Conservation (phyloP, 371 early-diverging fungal species). For the Sporodiniella umbellata region DNA sequence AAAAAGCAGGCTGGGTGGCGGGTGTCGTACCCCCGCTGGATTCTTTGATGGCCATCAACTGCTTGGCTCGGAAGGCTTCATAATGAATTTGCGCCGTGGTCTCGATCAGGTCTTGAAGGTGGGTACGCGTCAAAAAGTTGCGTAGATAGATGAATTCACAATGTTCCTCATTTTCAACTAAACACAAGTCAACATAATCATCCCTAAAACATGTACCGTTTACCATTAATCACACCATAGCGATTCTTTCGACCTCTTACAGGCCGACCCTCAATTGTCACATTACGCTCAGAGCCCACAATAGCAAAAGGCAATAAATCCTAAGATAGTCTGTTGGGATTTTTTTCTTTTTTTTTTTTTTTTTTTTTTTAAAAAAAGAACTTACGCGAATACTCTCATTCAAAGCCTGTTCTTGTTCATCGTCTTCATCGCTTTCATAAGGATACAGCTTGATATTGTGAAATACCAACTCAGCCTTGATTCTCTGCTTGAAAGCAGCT, state of each 20-base stretch:
- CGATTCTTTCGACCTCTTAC: constrained; percentile 69
- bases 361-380: not conserved
- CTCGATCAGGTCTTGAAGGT: constrained; percentile 84
- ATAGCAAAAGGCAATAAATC: constrained; percentile 83
- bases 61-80: constrained; percentile 89
- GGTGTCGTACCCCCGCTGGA: constrained; percentile 25
- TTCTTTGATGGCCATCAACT: constrained; percentile 82
- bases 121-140: constrained; percentile 83
- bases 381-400: constrained; percentile 67
- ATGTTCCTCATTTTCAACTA: constrained; percentile 72
- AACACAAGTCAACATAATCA: not conserved
- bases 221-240: constrained; percentile 60
- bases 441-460: constrained; percentile 91
- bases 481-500: constrained; percentile 67
- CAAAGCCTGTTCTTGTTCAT: constrained; percentile 71
- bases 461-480: constrained; percentile 89
- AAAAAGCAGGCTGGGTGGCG: constrained; percentile 14
- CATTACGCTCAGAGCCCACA: constrained; percentile 80
- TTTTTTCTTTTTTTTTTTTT: not conserved
- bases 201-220: too few relatives aligned
- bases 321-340: constrained; percentile 18
- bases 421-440: constrained; percentile 79
- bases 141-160: constrained; percentile 81
- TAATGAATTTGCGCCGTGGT: constrained; percentile 85
- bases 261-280: constrained; percentile 77